A percentile compares a stretch with the other conserved stretches of the same genome.
phyloP scores from a whole-genome alignment of 129 eudicot species.

The Helichrysum umbraculigerum region DNA sequence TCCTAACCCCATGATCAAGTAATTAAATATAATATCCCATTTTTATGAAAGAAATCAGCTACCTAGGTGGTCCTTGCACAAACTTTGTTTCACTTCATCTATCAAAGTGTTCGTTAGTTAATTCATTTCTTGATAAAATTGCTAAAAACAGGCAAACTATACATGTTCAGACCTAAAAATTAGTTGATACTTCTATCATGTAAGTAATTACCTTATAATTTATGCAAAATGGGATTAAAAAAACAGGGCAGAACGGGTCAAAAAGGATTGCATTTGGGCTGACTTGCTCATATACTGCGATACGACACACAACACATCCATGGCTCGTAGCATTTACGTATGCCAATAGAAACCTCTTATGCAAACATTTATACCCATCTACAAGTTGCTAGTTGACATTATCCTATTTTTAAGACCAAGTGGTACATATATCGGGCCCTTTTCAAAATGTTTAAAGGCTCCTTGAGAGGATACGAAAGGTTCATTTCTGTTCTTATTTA shows the following conservation, averaged over 20 bases:
- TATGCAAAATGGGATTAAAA: too few species aligned
- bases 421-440: slow-evolving; percentile 15
- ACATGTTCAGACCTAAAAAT: too few species aligned
- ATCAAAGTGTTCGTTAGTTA: background rate
- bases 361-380: too few species aligned
- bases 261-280: too few species aligned
- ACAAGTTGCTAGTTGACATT: slow-evolving; percentile 1
- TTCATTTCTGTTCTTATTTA: slow-evolving; percentile 20
- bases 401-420: slow-evolving; percentile 1
- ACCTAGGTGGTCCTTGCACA: background rate
- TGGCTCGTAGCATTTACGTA: too few species aligned
- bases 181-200: too few species aligned
- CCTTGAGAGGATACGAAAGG: slow-evolving; percentile 11
- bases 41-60: background rate
- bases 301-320: too few species aligned
- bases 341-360: background rate
- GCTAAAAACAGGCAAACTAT: too few species aligned
- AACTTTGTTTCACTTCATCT: background rate
- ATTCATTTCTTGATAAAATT: too few species aligned
- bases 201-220: too few species aligned
- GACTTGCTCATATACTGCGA: too few species aligned
- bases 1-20: background rate
- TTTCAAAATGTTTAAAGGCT: slow-evolving; percentile 5
- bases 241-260: too few species aligned
- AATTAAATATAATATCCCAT: background rate